phyloP scores from a whole-genome alignment of 208 protist genomes.

The Trypanosoma rangeli region DNA sequence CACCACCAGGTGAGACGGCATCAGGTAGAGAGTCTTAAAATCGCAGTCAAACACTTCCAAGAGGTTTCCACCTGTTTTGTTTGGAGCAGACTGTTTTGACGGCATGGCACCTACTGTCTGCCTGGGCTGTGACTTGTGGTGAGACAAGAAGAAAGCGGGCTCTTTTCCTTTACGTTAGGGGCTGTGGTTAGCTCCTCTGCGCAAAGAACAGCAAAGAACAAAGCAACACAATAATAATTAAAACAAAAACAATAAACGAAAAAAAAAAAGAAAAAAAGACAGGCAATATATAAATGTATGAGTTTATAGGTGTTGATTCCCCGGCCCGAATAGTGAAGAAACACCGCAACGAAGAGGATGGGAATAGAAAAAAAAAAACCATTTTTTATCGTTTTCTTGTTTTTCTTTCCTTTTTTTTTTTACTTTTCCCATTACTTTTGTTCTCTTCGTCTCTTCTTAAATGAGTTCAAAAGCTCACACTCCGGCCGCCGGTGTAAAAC shows the following conservation, averaged over 20 bases:
- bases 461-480: too few relatives aligned
- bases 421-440: too few relatives aligned
- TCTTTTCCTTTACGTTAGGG: not conserved
- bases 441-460: too few relatives aligned
- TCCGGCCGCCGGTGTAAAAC: too few relatives aligned
- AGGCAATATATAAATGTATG: slow-evolving; percentile 15
- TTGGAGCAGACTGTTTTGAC: not conserved
- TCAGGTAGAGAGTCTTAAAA: slow-evolving; percentile 62
- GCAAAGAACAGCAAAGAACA: slow-evolving; percentile 6
- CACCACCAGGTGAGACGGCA: slow-evolving; percentile 48
- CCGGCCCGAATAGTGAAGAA: too few relatives aligned
- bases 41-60: slow-evolving; percentile 63
- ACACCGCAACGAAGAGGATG: slow-evolving; percentile 9
- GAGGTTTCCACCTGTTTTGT: not conserved
- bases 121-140: not conserved
- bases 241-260: too few relatives aligned
- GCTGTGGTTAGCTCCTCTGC: slow-evolving; percentile 2
- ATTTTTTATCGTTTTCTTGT: too few relatives aligned
- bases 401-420: too few relatives aligned
- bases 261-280: slow-evolving; percentile 22
- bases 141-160: too few relatives aligned
- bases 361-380: slow-evolving; percentile 24
- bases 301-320: not conserved
- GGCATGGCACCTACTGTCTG: slow-evolving; percentile 16
- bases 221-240: slow-evolving; percentile 29